Evolutionary conservation across 1,284 basidiomycete species (phyloP), one percentile per base, ranked within the genome.

Genomic region (Filobasidium uniguttulatum): DNA sequence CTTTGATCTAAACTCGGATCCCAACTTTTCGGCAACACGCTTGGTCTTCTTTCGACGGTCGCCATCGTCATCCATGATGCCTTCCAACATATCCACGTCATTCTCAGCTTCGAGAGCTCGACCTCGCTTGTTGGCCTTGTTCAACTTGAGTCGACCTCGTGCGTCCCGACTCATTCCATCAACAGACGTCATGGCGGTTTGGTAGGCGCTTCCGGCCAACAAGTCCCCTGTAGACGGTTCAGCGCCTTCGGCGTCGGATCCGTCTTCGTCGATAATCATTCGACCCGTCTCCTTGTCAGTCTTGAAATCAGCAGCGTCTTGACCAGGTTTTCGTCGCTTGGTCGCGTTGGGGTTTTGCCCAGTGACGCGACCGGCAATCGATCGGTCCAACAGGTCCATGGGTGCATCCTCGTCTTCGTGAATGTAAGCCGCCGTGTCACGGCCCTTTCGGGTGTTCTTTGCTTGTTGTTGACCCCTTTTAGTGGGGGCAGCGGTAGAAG

Each of bases 81-180:
- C 59, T 29, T 57, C 57, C 31, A 59, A 54, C 33, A 85, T 71
- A 58, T 87, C 85, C 34, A 59, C 70, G 15, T 63, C 63, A 22
- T 76, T 77, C 57, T 81, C 81, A 22, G 73, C 72, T 54, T 76
- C 74, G 33, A 77, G 77, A 48, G 82, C 75, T 54, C 89, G 71
- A 51, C 84, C 77, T 62, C 89, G 85, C 71, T 91, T 93, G 23
- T 86, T 93, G 63, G 96, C 86, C 71, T 97, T 97, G 73, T 96
- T 88, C 72, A 97, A 94, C 70, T 89, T 93, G 63, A 97, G 72
- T 31, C 78, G 80, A 17, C 94, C 94, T 54, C 80, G 80, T 1
- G 80, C 74, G 30, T 85, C 85, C 28, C 88, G 79, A 1, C 78
- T 82, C 69, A 89, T 87, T 5, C 93, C 94, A 62, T 97, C 93